Percentiles rank a stretch among this genome's conserved stretches.
Conservation (phyloP, 2,329 filamentous ascomycete species). For the Curvularia eragrostidis region DNA sequence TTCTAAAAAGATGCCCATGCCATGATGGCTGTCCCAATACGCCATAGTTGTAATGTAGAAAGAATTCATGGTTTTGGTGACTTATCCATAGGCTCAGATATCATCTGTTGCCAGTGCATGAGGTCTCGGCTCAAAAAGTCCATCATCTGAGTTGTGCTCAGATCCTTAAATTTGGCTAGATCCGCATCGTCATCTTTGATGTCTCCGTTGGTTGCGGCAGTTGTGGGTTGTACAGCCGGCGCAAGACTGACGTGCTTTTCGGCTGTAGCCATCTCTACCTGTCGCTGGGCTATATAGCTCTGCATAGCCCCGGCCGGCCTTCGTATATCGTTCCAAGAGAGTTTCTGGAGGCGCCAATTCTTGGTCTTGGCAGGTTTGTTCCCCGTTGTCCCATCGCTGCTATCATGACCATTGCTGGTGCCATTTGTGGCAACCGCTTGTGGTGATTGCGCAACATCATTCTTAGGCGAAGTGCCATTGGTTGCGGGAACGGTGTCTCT, state of each 20-base stretch:
- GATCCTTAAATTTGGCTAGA: conserved; percentile 66
- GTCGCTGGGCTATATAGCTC: conserved; percentile 87
- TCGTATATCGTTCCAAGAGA: conserved; percentile 88
- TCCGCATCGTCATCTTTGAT: conserved; percentile 53
- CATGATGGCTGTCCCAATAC: conserved; percentile 3
- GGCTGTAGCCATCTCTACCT: conserved; percentile 78
- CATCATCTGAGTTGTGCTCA: conserved; percentile 89
- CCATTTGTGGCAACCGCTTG: conserved; percentile 44
- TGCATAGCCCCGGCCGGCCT: conserved; percentile 82
- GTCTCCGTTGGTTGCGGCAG: conserved; percentile 33
- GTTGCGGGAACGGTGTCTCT: conserved; percentile 42
- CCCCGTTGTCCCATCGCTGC: conserved; percentile 63
- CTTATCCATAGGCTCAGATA: conserved; percentile 41
- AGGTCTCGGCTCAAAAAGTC: conserved; percentile 80
- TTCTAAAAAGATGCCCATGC: conserved; percentile 10
- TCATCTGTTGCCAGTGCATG: conserved; percentile 78
- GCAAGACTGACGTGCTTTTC: conserved; percentile 49
- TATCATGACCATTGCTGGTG: conserved; percentile 51
- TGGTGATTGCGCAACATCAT: conserved; percentile 41
- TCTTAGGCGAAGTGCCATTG: conserved; percentile 45
- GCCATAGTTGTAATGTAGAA: conserved; percentile 8
- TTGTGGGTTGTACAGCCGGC: conserved; percentile 34
- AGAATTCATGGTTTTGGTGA: conserved; percentile 15
- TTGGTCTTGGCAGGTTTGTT: conserved; percentile 66
- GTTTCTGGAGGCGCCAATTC: conserved; percentile 62